These are phyloP conservation scores for Beauveria asiatica DNA, from an alignment of 2,329 filamentous ascomycete species.

Conservation along the genomic window DNA sequence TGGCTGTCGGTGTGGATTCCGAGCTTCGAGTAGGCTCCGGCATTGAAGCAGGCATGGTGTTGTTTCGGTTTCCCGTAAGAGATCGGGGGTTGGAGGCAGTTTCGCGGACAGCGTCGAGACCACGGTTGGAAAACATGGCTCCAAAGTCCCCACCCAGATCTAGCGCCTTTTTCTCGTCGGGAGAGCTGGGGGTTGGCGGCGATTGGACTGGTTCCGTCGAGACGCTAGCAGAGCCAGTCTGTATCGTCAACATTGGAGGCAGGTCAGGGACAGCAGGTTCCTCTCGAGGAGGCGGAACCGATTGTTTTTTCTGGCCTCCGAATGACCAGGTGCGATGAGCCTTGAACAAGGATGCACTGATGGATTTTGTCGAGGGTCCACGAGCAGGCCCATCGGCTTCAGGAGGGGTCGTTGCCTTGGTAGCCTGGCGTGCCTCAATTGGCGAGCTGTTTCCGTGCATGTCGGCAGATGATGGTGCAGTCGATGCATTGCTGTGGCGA, in stretches of 20 bases:
- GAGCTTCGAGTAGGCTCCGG: conserved; percentile 29
- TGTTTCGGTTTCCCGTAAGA: conserved; percentile 36
- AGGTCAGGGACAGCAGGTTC: conserved; percentile 24
- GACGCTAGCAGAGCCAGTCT: conserved; percentile 1
- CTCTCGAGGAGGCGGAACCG: conserved; percentile 21
- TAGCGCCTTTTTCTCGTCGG: conserved; percentile 36
- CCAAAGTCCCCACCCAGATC: conserved; percentile 51
- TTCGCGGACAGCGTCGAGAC: conserved; percentile 38
- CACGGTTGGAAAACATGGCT: conserved; percentile 45
- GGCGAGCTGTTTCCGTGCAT: conserved; percentile 16
- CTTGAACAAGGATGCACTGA: conserved; percentile 43
- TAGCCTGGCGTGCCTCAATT: conserved; percentile 24
- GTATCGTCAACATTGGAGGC: conserved; percentile 30
- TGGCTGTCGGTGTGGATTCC: conserved; percentile 20
- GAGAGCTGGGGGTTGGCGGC: conserved; percentile 45
- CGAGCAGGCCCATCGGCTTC: conserved; percentile 13
- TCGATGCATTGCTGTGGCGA: conserved; percentile 54
- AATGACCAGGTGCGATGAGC: conserved; percentile 54
- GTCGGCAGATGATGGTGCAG: conserved; percentile 49
- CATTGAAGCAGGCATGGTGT: conserved; percentile 33
- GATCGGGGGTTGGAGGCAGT: conserved; percentile 32
- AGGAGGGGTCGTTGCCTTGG: conserved; percentile 31
- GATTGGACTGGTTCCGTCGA: conserved; percentile 22
- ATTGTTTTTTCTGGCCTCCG: conserved; percentile 45
- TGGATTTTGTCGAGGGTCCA: conserved; percentile 32